phyloP scores from a whole-genome alignment of 768 basidiomycete species.

The Lyophyllum shimeji region DNA sequence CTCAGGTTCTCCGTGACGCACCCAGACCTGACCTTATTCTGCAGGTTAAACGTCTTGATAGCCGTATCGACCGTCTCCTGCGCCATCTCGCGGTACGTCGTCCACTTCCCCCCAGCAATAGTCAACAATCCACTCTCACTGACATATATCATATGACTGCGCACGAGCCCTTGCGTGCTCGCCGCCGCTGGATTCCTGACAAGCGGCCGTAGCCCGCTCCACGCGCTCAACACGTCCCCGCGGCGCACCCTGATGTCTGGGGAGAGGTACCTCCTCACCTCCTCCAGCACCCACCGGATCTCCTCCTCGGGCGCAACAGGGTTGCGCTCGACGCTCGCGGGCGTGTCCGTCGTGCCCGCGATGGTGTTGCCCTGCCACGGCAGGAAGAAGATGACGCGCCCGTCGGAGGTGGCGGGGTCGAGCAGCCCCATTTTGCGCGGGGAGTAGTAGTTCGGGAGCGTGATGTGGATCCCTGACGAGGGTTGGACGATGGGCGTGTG shows the following conservation, averaged over 20 bases:
- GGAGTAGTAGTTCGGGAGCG: slow-evolving; percentile 95
- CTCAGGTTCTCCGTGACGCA: slow-evolving; percentile 82
- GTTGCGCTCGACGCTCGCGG: slow-evolving; percentile 66
- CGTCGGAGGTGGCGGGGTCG: slow-evolving; percentile 94
- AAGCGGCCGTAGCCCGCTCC: slow-evolving; percentile 90
- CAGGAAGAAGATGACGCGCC: slow-evolving; percentile 97
- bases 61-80: slow-evolving; percentile 92
- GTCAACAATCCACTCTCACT: slow-evolving; percentile 82
- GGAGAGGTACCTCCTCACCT: slow-evolving; percentile 84
- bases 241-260: slow-evolving; percentile 93
- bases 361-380: slow-evolving; percentile 99
- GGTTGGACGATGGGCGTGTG: slow-evolving; percentile 90
- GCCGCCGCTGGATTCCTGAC: slow-evolving; percentile 71
- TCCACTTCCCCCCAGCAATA: slow-evolving; percentile 98
- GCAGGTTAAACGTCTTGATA: slow-evolving; percentile 72
- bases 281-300: slow-evolving; percentile 95
- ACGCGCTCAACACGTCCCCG: slow-evolving; percentile 93
- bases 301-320: slow-evolving; percentile 90
- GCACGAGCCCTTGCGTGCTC: slow-evolving; percentile 84
- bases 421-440: slow-evolving; percentile 93
- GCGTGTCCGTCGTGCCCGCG: slow-evolving; percentile 93
- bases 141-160: slow-evolving; percentile 92
- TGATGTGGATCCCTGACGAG: slow-evolving; percentile 93
- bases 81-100: slow-evolving; percentile 95
- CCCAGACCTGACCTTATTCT: slow-evolving; percentile 48